phyloP scores from a whole-genome alignment of 2,329 filamentous ascomycete species.

The Lasiodiplodia gonubiensis region DNA sequence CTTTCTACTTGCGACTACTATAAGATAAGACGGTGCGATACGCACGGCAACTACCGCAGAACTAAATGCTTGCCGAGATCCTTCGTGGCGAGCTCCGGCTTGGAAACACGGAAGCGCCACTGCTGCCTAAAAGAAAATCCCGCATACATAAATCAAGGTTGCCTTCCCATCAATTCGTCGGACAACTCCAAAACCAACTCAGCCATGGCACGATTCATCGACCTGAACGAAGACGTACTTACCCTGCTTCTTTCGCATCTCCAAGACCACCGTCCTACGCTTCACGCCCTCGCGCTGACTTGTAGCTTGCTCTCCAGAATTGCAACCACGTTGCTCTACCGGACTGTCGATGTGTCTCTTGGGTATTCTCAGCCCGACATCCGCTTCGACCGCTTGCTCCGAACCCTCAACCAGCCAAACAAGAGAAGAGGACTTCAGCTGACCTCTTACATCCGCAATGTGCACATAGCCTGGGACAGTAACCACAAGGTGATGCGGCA shows the following conservation, averaged over 20 bases:
- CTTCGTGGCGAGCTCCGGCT: too few relatives aligned
- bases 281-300: neutral
- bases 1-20: too few relatives aligned
- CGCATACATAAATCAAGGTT: neutral
- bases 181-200: neutral
- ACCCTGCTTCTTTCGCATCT: neutral
- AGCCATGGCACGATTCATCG: neutral
- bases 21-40: too few relatives aligned
- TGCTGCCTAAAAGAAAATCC: neutral
- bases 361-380: neutral
- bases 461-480: neutral
- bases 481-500: neutral
- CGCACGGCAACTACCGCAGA: too few relatives aligned
- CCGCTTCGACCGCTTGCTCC: neutral
- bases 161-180: too few relatives aligned
- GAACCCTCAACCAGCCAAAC: neutral
- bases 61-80: too few relatives aligned
- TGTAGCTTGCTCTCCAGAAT: neutral
- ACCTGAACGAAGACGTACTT: neutral
- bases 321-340: neutral
- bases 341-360: neutral
- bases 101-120: neutral
- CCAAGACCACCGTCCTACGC: neutral
- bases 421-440: neutral
- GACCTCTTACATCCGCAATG: neutral